phyloP scores from a whole-genome alignment of 176 grass and related monocot genomes.

The Oryza nivara region DNA sequence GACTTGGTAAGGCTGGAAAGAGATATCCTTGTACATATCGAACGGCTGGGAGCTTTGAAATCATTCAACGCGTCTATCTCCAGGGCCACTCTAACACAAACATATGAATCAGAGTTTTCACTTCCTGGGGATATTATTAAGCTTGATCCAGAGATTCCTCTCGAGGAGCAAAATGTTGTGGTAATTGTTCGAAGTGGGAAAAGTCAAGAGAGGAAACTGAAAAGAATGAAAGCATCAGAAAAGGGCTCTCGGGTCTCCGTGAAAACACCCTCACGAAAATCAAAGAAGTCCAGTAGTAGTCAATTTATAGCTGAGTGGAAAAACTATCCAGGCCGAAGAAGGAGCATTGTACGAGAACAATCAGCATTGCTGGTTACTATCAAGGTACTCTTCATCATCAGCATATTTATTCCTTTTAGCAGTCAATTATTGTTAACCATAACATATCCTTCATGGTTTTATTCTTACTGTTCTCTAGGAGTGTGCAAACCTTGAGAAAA shows the following conservation, averaged over 20 bases:
- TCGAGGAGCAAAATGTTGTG: conserved; percentile 33
- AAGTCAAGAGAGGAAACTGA: conserved; percentile 71
- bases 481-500: conserved; percentile 73
- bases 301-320: conserved; percentile 64
- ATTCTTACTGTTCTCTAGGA: conserved; percentile 40
- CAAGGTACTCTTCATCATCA: conserved; percentile 54
- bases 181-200: conserved; percentile 59
- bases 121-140: conserved; percentile 21
- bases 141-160: conserved; percentile 18
- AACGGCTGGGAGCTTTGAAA: conserved; percentile 67
- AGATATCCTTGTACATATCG: conserved; percentile 62
- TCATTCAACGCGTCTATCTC: conserved; percentile 49
- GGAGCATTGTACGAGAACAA: conserved; percentile 57
- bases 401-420: conserved; percentile 1
- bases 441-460: conserved; percentile 14
- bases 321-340: conserved; percentile 43
- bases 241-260: conserved; percentile 32
- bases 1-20: conserved; percentile 57
- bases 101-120: conserved; percentile 35
- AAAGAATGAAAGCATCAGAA: conserved; percentile 52
- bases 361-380: conserved; percentile 63
- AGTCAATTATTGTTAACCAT: conserved; percentile 19
- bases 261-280: conserved; percentile 22
- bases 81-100: conserved; percentile 21
- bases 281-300: conserved; percentile 36